phyloP scores from a whole-genome alignment of 2,329 filamentous ascomycete species.

The Leptographium flavum region DNA sequence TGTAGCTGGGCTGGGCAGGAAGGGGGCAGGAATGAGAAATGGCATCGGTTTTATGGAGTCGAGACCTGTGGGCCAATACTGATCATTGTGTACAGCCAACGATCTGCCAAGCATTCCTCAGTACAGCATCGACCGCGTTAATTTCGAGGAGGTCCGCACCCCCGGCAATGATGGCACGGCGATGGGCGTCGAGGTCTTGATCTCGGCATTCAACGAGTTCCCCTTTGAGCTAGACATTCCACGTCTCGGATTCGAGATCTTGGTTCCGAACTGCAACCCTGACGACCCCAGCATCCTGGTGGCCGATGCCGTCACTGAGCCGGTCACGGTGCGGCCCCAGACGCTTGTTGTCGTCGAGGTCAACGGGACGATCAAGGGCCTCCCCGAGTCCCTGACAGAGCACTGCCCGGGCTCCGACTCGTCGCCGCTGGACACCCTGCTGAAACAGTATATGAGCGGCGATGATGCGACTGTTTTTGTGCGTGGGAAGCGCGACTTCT shows the following conservation, averaged over 20 bases:
- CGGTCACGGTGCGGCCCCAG: constrained; percentile 53
- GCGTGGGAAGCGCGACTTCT: constrained; percentile 56
- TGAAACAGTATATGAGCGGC: constrained; percentile 71
- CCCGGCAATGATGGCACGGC: constrained; percentile 38
- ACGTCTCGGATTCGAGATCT: constrained; percentile 66
- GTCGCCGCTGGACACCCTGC: constrained; percentile 72
- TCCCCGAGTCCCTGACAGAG: constrained; percentile 59
- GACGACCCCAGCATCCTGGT: constrained; percentile 63
- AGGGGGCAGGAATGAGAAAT: neutral
- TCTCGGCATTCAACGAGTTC: constrained; percentile 61
- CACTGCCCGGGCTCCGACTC: constrained; percentile 62
- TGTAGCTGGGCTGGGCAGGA: constrained; percentile 14
- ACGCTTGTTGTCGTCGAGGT: constrained; percentile 55
- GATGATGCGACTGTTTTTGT: constrained; percentile 69
- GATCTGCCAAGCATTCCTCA: constrained; percentile 65
- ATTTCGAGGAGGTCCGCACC: constrained; percentile 56
- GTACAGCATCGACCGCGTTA: constrained; percentile 70
- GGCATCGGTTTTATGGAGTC: neutral
- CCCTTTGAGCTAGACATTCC: constrained; percentile 67
- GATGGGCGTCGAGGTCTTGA: constrained; percentile 66
- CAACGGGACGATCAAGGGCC: constrained; percentile 53
- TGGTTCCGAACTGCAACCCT: constrained; percentile 67
- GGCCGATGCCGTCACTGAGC: constrained; percentile 57
- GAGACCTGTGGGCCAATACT: constrained; percentile 14
- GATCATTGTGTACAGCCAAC: constrained; percentile 35